Evolutionary conservation across 495 filamentous ascomycete species (phyloP), one percentile per base, ranked within the genome.

Genomic region (Pyrenula aspistea): DNA sequence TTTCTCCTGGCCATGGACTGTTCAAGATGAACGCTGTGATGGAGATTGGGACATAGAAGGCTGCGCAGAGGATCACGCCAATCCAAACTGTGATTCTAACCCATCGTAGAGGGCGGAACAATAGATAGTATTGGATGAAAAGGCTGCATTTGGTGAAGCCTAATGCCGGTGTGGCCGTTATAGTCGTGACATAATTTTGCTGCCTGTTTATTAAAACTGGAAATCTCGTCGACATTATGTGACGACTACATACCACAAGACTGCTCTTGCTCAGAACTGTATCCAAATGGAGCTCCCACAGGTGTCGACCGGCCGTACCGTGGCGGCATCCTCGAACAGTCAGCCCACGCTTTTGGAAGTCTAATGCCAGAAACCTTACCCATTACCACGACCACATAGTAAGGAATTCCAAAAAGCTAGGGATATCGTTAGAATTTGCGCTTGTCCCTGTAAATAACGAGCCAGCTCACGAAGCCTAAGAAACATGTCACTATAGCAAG

Each of bases 101-200:
- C 51, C 53, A 61, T 19, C 59, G 22, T 25, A 59, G 49, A 22
- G 57, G 51, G 23, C 51, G 51, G 57, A 61, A 61, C 8, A 61
- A 22, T 2, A 42, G 15, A 36, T 61, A 61, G 42, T 59, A 61
- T 50, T 61, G 50, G 50, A 52, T 52, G 50, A 52, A 52, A 19
- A 61, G 60, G 47, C 59, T 61, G 12, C 23, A 56, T 10, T 61
- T 61, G 24, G 60, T 61, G n/a, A 61, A 49, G 11, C 60, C 60
- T 25, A 61, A 47, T 20, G 53, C 60, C n/a, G 60, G 58, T 15
- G 48, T 24, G 1, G 22, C 42, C 54, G 52, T 59, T 36, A 51
- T 25, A n/a, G 54, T 58, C 24, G 56, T 58, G 12, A 58, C 53
- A 31, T 60, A 60, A n/a, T n/a, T n/a, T n/a, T n/a, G n/a, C n/a